Conservation (phyloP, 208 protist species). For the Angomonas desouzai region DNA sequence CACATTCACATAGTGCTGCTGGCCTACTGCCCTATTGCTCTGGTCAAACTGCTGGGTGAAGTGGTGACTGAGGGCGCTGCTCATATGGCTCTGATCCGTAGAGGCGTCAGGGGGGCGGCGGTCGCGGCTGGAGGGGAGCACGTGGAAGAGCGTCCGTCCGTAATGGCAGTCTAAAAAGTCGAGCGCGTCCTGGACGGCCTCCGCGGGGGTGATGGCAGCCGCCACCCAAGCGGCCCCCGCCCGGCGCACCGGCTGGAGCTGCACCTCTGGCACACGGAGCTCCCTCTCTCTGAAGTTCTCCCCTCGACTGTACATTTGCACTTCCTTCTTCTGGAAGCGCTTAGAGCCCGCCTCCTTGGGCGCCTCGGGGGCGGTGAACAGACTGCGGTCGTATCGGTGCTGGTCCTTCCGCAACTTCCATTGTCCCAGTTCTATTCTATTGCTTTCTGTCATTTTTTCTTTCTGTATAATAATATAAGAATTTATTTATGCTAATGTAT, state of each 20-base stretch:
- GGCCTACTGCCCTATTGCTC: neutral
- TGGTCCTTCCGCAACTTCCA: slow-evolving; percentile 4
- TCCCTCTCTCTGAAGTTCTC: neutral
- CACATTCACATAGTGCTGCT: neutral
- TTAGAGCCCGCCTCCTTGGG: neutral
- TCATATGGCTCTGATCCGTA: neutral
- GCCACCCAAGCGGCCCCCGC: neutral
- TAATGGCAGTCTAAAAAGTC: slow-evolving; percentile 67
- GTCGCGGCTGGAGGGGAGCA: neutral
- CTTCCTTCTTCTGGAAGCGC: neutral
- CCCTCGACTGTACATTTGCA: neutral
- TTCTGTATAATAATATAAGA: too few species aligned
- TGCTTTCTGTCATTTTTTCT: neutral
- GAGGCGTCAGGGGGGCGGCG: neutral
- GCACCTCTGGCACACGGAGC: neutral
- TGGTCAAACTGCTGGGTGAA: neutral
- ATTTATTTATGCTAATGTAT: neutral
- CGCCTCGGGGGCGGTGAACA: neutral
- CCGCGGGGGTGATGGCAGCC: neutral
- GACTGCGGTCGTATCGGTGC: neutral
- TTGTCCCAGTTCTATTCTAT: neutral
- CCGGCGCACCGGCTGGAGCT: neutral
- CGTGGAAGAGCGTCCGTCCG: slow-evolving; percentile 63
- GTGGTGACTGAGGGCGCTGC: neutral
- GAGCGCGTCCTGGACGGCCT: neutral